Evolutionary conservation across 83 land plant genomes (phyloP), one percentile per base, ranked within the genome.

Genomic region (Thuja plicata): DNA sequence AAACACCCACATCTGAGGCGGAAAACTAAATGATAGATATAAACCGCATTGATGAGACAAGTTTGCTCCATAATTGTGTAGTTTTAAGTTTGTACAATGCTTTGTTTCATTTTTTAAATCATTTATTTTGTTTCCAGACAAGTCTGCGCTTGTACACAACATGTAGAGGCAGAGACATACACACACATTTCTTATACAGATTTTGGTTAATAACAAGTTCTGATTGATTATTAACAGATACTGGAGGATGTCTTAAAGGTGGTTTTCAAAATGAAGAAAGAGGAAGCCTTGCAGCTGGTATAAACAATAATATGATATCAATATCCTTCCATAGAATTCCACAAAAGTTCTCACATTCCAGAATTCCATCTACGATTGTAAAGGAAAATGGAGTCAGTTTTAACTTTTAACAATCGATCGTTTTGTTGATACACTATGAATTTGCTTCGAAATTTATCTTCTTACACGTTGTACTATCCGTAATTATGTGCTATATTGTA

Each of bases 241-340:
- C 89, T 93, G 32, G 94, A 93, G 85, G 92, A 93, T 89, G 92
- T 38, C 46, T 91, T 93, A 2, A 71, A 81, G 15, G 92, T 89
- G 89, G 91, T 93, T 3, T 93, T 93, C 84, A 90, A 90, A 88
- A 74, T 92, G 73, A 93, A 93, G 55, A 88, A 89, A 27, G 90
- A 93, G 86, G 92, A 93, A 87, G 80, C 90, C 35, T 87, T 93
- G 92, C 92, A 92, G 88, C 32, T 89, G 5, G 94, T 90, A 17
- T 92, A 89, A 81, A 70, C 3, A 15, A 15, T 54, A 54, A 54
- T 54, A 54, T 54, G 57, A 54, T 54, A 54, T 54, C 57, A 54
- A 16, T 15, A 54, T 54, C 57, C 57, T 54, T 54, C 57, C 19
- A 54, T 54, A 54, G 3, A 54, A 54, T 54, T 54, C 57, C 54